phyloP scores from a whole-genome alignment of 352 stramenopile genomes.

The Globisporangium cederbergense region DNA sequence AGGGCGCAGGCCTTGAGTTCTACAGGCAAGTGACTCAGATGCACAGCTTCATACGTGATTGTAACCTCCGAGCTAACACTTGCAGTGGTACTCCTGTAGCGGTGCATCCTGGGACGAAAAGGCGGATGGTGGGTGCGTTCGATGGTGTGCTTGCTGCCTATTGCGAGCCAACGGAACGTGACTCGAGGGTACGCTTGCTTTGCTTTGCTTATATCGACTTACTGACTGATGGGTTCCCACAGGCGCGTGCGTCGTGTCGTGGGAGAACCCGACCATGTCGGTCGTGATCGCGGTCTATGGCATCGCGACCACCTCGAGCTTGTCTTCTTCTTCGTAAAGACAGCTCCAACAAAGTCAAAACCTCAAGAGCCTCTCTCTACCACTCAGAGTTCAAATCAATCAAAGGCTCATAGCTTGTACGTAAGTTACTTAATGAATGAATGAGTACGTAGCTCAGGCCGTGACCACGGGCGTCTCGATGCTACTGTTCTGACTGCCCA shows the following conservation, averaged over 20 bases:
- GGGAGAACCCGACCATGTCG: slow-evolving; percentile 73
- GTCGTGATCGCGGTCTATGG: slow-evolving; percentile 69
- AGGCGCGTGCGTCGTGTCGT: slow-evolving; percentile 71
- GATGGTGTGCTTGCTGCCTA: too few relatives aligned
- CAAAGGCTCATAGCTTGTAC: too few relatives aligned
- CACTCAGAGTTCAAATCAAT: too few relatives aligned
- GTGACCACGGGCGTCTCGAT: slow-evolving; percentile 28
- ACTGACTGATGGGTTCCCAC: not conserved
- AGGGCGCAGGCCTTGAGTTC: slow-evolving; percentile 59
- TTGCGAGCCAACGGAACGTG: not conserved
- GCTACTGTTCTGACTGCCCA: slow-evolving; percentile 18
- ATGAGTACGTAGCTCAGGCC: slow-evolving; percentile 1
- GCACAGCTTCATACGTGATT: too few relatives aligned
- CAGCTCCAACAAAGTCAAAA: too few relatives aligned
- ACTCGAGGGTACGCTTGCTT: not conserved
- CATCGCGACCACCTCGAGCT: slow-evolving; percentile 37
- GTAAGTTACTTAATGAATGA: not conserved
- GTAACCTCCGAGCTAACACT: too few relatives aligned
- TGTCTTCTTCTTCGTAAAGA: not conserved
- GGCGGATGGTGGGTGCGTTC: slow-evolving; percentile 38
- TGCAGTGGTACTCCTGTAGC: slow-evolving; percentile 17
- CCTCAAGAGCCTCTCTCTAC: too few relatives aligned
- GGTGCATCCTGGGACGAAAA: slow-evolving; percentile 74
- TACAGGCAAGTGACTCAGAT: slow-evolving; percentile 26
- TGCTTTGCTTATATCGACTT: not conserved